Evolutionary conservation across 2,329 filamentous ascomycete genomes (phyloP), one percentile per base, ranked within the genome.

Genomic region (Neofusicoccum sp.): DNA sequence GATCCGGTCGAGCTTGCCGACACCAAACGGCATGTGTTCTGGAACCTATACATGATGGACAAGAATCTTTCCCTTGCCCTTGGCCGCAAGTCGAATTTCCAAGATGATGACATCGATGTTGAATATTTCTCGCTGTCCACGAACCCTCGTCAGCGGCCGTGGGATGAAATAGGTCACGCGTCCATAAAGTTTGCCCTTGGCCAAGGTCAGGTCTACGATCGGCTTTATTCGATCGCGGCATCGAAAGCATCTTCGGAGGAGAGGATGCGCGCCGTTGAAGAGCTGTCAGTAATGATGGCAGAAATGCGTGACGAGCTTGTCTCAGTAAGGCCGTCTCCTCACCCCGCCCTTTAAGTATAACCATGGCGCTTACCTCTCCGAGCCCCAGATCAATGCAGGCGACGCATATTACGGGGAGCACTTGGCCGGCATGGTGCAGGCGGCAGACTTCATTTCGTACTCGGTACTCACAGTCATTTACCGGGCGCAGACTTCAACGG

Each of bases 1-100:
- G 75, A 77, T 44, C 66, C 66, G 0, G 62, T 67, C 28, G 69
- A 75, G 9, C 69, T 73, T 14, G 67, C 70, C 1, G 68, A 67
- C 2, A 64, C 66, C 1, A 77, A 76, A 47, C 67, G 73, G 1
- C 68, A 74, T 29, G 65, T 70, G 1, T 77, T 78, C 54, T 77
- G 74, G 74, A 73, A 71, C 65, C 73, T 76, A 3, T 78, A 78
- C 56, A 69, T 74, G 60, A 69, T 76, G 49, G 76, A 78, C 61
- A 78, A 77, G 64, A 75, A 69, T 6, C 68, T 78, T 7, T 77
- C 76, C 1, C 67, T 78, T 6, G 70, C 74, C 9, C 62, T 77
- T 8, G 76, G 76, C 12, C 72, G 75, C 6, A 74, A 76, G 6
- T 71, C 74, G 14, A 64, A 70, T 8, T 72, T 77, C 31, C 76